These are phyloP conservation scores for Piloderma croceum DNA, from an alignment of 768 basidiomycete genomes.

Conservation along the genomic window DNA sequence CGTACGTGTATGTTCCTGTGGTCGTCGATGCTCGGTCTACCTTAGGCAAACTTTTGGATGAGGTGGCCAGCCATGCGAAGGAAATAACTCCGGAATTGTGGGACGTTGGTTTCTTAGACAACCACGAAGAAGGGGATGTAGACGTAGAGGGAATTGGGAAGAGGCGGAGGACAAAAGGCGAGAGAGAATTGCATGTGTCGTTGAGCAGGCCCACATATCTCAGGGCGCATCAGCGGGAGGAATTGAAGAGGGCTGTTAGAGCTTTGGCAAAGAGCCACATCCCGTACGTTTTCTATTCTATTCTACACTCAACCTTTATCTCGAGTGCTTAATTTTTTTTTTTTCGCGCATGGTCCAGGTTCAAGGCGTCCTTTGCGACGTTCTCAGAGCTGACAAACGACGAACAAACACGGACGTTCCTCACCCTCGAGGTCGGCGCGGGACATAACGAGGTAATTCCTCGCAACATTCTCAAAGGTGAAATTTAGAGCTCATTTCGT, in stretches of 20 bases:
- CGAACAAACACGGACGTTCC: slow-evolving; percentile 74
- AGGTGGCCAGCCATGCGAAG: slow-evolving; percentile 41
- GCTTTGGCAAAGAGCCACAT: slow-evolving; percentile 41
- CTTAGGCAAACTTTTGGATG: slow-evolving; percentile 42
- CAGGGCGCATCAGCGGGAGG: slow-evolving; percentile 72
- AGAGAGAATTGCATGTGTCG: slow-evolving; percentile 70
- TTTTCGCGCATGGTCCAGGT: slow-evolving; percentile 38
- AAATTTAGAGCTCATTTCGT: too few relatives aligned
- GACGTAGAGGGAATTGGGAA: slow-evolving; percentile 8
- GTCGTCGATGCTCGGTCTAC: slow-evolving; percentile 35
- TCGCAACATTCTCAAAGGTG: neutral
- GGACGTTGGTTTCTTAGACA: too few relatives aligned
- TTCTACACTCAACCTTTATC: too few relatives aligned
- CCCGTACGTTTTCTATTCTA: slow-evolving; percentile 10
- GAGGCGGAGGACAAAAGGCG: slow-evolving; percentile 11
- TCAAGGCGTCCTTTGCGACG: slow-evolving; percentile 63
- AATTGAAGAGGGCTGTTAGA: slow-evolving; percentile 59
- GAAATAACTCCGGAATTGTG: slow-evolving; percentile 39
- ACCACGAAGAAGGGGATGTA: too few relatives aligned
- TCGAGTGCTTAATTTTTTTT: too few relatives aligned
- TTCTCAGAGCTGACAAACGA: slow-evolving; percentile 74
- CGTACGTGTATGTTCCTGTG: slow-evolving; percentile 73
- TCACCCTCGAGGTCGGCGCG: slow-evolving; percentile 77
- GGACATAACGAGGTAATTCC: slow-evolving; percentile 71
- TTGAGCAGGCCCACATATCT: slow-evolving; percentile 79